These are phyloP conservation scores for Quercus mongolica DNA, from an alignment of 306 rosid species.

Conservation along the genomic window DNA sequence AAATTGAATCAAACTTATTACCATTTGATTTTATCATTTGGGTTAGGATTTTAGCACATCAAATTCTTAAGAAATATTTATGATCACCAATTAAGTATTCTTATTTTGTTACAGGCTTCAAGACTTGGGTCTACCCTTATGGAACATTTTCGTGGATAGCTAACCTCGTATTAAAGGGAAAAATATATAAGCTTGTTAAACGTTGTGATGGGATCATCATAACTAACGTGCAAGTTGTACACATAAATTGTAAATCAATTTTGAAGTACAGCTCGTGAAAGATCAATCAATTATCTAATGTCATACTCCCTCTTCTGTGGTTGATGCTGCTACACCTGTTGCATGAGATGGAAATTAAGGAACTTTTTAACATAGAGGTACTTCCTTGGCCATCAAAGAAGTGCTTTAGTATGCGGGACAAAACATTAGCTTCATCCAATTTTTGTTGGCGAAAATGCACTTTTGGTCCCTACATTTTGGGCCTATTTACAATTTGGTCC, in stretches of 20 bases:
- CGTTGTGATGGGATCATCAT: background rate
- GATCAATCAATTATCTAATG: constrained; percentile 19
- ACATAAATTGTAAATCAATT: background rate
- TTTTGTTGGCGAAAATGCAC: too few species aligned
- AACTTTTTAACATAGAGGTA: constrained; percentile 29
- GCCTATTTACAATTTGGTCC: too few species aligned
- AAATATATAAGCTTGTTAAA: constrained; percentile 20
- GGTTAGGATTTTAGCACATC: background rate
- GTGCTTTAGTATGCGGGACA: background rate
- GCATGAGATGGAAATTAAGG: constrained; percentile 33
- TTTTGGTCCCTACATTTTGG: too few species aligned
- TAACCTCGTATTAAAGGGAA: constrained; percentile 12
- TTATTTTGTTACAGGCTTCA: constrained; percentile 22
- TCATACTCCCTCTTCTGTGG: constrained; percentile 22
- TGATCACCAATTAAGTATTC: background rate
- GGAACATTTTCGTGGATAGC: constrained; percentile 45
- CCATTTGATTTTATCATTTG: background rate
- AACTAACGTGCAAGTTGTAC: background rate
- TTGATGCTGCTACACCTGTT: constrained; percentile 39
- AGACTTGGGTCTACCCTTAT: constrained; percentile 38
- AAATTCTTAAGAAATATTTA: background rate
- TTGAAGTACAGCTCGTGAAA: constrained; percentile 30
- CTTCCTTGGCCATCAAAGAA: background rate
- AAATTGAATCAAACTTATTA: too few species aligned
- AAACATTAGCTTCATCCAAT: background rate